Conservation (phyloP, 371 early-diverging fungal species). For the Mucor ambiguus region DNA sequence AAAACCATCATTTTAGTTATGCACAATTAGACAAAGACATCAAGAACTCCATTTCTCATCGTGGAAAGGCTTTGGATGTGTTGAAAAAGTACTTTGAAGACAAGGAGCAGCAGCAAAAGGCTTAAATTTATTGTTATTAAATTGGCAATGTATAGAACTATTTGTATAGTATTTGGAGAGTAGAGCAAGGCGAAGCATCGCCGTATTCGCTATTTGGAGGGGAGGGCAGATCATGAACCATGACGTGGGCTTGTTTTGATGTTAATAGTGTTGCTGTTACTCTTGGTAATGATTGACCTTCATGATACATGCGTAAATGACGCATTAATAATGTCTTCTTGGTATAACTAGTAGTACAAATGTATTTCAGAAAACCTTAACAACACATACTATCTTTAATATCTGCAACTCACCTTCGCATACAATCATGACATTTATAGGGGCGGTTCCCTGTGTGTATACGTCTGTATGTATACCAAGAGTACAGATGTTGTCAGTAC, state of each 20-base stretch:
- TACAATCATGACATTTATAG: slow-evolving; percentile 53
- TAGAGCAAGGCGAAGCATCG: neutral
- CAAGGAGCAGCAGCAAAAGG: slow-evolving; percentile 3
- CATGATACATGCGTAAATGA: slow-evolving; percentile 11
- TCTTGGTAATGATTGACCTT: neutral
- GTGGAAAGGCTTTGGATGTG: slow-evolving; percentile 78
- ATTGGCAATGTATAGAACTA: neutral
- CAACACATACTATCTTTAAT: neutral
- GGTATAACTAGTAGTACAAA: slow-evolving; percentile 4
- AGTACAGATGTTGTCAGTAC: neutral
- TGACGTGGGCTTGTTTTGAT: neutral
- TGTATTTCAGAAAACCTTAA: neutral
- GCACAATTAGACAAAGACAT: slow-evolving; percentile 86
- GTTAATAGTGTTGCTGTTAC: neutral
- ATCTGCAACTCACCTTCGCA: slow-evolving; percentile 5
- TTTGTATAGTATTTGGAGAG: neutral
- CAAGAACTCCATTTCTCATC: slow-evolving; percentile 93
- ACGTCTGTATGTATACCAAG: slow-evolving; percentile 35
- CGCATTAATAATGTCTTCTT: slow-evolving; percentile 14
- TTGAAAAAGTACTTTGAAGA: slow-evolving; percentile 57
- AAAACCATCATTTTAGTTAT: slow-evolving; percentile 53
- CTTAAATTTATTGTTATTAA: slow-evolving; percentile 2
- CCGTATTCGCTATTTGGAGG: slow-evolving; percentile 11
- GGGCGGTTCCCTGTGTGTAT: slow-evolving; percentile 80
- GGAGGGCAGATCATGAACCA: slow-evolving; percentile 3